phyloP scores from a whole-genome alignment of 768 basidiomycete genomes.

The Pilatotrama ljubarskyi region DNA sequence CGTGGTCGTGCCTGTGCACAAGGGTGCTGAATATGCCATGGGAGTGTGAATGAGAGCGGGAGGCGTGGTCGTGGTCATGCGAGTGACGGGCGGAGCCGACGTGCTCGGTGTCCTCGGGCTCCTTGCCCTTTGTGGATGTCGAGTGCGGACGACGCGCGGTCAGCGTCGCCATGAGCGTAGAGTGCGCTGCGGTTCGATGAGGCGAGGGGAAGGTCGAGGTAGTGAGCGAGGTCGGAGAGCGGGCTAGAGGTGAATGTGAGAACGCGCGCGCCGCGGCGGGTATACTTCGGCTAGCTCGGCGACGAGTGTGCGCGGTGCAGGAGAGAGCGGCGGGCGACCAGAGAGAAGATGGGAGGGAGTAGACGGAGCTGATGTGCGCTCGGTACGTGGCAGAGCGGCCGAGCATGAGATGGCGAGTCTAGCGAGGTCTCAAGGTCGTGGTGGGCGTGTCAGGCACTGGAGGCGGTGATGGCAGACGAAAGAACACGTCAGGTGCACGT shows the following conservation, averaged over 20 bases:
- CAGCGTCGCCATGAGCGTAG: conserved; percentile 4
- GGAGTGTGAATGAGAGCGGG: conserved; percentile 50
- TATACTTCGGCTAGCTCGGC: conserved; percentile 6
- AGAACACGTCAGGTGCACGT: neutral
- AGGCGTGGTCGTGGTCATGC: conserved; percentile 24
- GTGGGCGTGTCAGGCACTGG: conserved; percentile 3
- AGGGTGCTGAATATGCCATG: conserved; percentile 54
- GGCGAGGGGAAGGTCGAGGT: neutral
- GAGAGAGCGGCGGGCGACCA: neutral
- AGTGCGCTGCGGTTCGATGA: neutral
- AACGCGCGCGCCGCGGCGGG: conserved; percentile 8
- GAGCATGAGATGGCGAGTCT: conserved; percentile 9
- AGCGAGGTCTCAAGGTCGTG: neutral
- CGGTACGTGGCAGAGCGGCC: conserved; percentile 11
- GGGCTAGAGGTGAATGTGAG: neutral
- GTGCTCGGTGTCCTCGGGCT: conserved; percentile 18
- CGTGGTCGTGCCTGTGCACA: conserved; percentile 64
- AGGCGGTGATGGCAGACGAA: neutral
- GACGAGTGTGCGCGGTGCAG: neutral
- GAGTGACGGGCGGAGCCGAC: conserved; percentile 6
- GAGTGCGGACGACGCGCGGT: conserved; percentile 18
- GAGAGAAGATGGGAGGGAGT: neutral
- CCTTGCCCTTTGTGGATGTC: conserved; percentile 28
- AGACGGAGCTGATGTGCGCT: neutral
- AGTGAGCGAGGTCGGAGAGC: neutral